phyloP scores from a whole-genome alignment of 306 rosid species.

The Boehmeria nivea region DNA sequence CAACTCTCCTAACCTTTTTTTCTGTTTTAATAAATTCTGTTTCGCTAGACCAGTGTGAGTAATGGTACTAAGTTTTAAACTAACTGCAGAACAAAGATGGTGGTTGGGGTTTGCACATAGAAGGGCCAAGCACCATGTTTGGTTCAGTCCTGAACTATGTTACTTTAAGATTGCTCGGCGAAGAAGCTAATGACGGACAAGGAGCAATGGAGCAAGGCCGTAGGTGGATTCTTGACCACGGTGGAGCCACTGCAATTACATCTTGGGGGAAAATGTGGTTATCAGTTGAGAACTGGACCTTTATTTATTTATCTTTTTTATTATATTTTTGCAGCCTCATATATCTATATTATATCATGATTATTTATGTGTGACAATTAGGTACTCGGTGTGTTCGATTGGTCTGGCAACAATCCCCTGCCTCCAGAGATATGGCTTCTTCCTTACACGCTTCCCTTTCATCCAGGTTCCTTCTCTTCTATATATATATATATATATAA shows the following conservation, averaged over 20 bases:
- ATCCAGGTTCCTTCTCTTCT: conserved; percentile 60
- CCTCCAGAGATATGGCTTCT: conserved; percentile 95
- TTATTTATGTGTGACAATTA: conserved; percentile 16
- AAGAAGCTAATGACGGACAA: conserved; percentile 65
- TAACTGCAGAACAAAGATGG: conserved; percentile 89
- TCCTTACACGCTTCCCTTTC: conserved; percentile 68
- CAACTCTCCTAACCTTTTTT: not conserved
- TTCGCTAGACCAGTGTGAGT: not conserved
- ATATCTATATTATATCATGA: not conserved
- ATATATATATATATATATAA: too few relatives aligned
- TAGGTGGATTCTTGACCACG: conserved; percentile 75
- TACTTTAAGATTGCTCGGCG: conserved; percentile 72
- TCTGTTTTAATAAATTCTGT: conserved; percentile 1
- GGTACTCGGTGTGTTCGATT: conserved; percentile 84
- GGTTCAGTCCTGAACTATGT: conserved; percentile 68
- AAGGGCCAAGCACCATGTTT: conserved; percentile 92
- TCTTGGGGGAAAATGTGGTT: conserved; percentile 99
- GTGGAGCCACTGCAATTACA: conserved; percentile 69
- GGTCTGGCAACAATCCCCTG: conserved; percentile 94
- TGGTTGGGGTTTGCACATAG: conserved; percentile 94
- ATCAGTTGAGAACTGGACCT: conserved; percentile 53
- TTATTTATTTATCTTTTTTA: conserved; percentile 15
- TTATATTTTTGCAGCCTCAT: not conserved
- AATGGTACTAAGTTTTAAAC: not conserved
- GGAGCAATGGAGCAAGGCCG: conserved; percentile 58